Conservation (phyloP, 2,329 filamentous ascomycete genomes). For the Fusarium transvaalense region DNA sequence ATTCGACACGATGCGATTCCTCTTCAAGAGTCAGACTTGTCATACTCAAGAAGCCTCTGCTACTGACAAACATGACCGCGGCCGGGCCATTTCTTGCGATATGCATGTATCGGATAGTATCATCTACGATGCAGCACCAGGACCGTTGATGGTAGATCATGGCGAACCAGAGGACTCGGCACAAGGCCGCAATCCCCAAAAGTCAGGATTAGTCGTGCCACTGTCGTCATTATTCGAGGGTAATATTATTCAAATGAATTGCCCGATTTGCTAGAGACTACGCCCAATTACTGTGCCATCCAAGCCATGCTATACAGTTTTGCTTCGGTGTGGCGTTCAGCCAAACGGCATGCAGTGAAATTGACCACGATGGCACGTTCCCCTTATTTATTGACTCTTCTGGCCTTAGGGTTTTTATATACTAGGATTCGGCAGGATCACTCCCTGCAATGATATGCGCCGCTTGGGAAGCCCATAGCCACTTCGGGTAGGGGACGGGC, state of each 20-base stretch:
- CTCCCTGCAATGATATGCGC: conserved; percentile 35
- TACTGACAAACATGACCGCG: conserved; percentile 1
- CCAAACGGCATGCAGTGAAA: conserved; percentile 15
- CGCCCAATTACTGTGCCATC: conserved; percentile 2
- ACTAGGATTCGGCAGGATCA: conserved; percentile 24
- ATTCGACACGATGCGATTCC: background rate
- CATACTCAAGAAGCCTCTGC: conserved; percentile 3
- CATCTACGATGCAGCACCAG: conserved; percentile 21
- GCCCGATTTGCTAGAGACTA: conserved; percentile 21
- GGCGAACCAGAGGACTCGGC: conserved; percentile 25
- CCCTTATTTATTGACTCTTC: no score
- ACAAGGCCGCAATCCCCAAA: conserved; percentile 7
- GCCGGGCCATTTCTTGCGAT: conserved; percentile 13
- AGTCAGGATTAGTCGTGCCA: background rate
- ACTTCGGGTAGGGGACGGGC: conserved; percentile 40
- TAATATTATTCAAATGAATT: conserved; percentile 14
- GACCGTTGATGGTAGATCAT: conserved; percentile 15
- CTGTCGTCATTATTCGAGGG: background rate
- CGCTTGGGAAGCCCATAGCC: conserved; percentile 37
- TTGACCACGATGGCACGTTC: no score
- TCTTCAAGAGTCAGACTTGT: background rate
- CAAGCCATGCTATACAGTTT: conserved; percentile 10
- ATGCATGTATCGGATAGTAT: conserved; percentile 32
- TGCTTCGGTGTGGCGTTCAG: conserved; percentile 26
- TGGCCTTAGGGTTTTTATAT: conserved; percentile 15